Conservation (phyloP, 768 basidiomycete genomes). For the Boletus pseudo-olivaceus region DNA sequence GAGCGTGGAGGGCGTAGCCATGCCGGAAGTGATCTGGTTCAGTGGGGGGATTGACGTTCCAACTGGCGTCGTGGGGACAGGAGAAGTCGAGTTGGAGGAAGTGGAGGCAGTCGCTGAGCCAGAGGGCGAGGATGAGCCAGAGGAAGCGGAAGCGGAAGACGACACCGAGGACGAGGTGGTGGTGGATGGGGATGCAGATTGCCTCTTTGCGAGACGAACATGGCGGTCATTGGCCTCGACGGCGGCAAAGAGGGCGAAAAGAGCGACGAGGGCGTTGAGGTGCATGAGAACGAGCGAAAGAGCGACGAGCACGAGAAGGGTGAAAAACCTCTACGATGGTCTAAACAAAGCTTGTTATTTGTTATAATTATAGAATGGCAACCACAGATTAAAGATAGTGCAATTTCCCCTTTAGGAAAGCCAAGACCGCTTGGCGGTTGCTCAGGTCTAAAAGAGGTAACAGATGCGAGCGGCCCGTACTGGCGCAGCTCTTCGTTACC, state of each 20-base stretch:
- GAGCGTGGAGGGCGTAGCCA: constrained; percentile 51
- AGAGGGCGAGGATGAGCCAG: not conserved
- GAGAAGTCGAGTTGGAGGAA: constrained; percentile 12
- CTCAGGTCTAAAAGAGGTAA: not conserved
- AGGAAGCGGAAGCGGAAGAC: constrained; percentile 1
- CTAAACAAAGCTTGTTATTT: not conserved
- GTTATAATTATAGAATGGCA: not conserved
- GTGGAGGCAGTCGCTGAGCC: not conserved
- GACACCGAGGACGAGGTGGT: not conserved
- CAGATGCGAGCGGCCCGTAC: no score
- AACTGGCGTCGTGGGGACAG: constrained; percentile 28
- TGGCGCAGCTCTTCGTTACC: no score
- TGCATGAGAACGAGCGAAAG: constrained; percentile 37
- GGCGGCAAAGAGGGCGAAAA: constrained; percentile 41
- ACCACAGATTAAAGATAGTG: not conserved
- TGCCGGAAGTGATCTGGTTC: constrained; percentile 56
- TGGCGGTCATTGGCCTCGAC: constrained; percentile 41
- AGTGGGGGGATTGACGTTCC: constrained; percentile 56
- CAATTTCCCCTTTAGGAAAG: not conserved
- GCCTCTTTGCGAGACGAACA: constrained; percentile 37
- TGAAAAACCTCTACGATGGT: not conserved
- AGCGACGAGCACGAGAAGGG: not conserved
- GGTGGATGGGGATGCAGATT: constrained; percentile 15
- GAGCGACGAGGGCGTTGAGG: constrained; percentile 39
- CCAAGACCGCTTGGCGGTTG: not conserved